These are phyloP conservation scores for Gossypium schwendimanii DNA, from an alignment of 441 rosid genomes.

Conservation along the genomic window DNA sequence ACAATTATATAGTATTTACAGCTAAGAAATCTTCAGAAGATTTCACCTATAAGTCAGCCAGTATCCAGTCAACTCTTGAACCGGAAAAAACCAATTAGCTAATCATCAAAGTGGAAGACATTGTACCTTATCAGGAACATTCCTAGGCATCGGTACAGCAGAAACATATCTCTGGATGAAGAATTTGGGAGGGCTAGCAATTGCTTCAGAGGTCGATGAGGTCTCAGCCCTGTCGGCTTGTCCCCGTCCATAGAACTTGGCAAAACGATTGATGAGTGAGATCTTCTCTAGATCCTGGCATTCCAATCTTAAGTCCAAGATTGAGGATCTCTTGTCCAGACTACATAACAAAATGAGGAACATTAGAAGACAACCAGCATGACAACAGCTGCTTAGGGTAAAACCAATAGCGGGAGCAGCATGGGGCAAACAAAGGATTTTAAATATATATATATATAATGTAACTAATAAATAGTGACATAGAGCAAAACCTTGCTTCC, in stretches of 20 bases:
- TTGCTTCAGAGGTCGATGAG: conserved; percentile 39
- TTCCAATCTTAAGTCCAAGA: conserved; percentile 60
- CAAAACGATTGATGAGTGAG: conserved; percentile 79
- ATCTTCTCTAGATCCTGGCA: conserved; percentile 70
- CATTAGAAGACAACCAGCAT: background rate
- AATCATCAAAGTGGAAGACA: conserved; percentile 71
- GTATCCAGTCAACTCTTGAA: background rate
- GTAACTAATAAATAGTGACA: background rate
- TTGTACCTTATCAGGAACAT: conserved; percentile 74
- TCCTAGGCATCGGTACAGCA: conserved; percentile 61
- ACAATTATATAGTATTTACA: background rate
- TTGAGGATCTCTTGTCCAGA: conserved; percentile 53
- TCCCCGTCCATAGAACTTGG: conserved; percentile 61
- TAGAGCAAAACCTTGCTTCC: background rate
- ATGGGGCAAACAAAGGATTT: background rate
- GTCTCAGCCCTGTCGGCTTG: conserved; percentile 40
- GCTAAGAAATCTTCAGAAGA: background rate
- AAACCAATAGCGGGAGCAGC: background rate
- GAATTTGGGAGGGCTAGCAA: conserved; percentile 32
- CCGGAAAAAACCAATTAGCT: conserved; percentile 28
- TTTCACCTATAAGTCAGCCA: background rate
- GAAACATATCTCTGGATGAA: conserved; percentile 57
- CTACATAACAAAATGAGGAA: conserved; percentile 35
- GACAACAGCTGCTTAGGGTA: background rate
- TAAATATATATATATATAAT: background rate